Conservation (phyloP, 768 basidiomycete species). For the Psilocybe subaeruginosa region DNA sequence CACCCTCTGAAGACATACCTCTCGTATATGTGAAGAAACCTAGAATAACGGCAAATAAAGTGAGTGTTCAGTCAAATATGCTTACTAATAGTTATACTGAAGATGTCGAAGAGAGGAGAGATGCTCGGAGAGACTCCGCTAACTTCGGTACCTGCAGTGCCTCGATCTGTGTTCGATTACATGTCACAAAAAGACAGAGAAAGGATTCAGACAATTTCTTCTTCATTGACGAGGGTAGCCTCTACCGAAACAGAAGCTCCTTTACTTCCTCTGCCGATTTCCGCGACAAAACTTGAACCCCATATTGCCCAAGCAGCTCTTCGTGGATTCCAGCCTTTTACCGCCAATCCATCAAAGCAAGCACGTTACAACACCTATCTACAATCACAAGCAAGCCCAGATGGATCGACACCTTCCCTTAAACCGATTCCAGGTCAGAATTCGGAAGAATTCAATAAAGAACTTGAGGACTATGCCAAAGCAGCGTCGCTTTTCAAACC, state of each 20-base stretch:
- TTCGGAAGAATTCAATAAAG: constrained; percentile 74
- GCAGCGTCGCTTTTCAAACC: constrained; percentile 92
- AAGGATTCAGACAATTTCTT: constrained; percentile 67
- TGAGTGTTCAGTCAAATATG: constrained; percentile 35
- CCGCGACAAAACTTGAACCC: constrained; percentile 66
- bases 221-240: constrained; percentile 27
- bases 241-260: constrained; percentile 20
- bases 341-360: constrained; percentile 76
- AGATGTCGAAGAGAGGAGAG: constrained; percentile 67
- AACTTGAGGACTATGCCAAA: constrained; percentile 85
- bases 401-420: constrained; percentile 49
- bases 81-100: background rate
- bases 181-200: constrained; percentile 92
- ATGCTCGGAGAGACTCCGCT: constrained; percentile 83
- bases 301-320: constrained; percentile 87
- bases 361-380: constrained; percentile 86
- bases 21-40: constrained; percentile 55
- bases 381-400: constrained; percentile 62
- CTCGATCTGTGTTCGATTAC: constrained; percentile 91
- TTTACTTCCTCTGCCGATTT: constrained; percentile 21
- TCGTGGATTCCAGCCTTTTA: constrained; percentile 89
- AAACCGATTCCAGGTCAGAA: constrained; percentile 59
- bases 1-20: constrained; percentile 26
- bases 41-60: constrained; percentile 72
- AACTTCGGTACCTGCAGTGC: constrained; percentile 59